Percentiles rank a stretch among this genome's conserved stretches.
Evolutionary conservation across 805 yeast genomes (phyloP).

Genomic region (Kodamaea hsintzibuensis): DNA sequence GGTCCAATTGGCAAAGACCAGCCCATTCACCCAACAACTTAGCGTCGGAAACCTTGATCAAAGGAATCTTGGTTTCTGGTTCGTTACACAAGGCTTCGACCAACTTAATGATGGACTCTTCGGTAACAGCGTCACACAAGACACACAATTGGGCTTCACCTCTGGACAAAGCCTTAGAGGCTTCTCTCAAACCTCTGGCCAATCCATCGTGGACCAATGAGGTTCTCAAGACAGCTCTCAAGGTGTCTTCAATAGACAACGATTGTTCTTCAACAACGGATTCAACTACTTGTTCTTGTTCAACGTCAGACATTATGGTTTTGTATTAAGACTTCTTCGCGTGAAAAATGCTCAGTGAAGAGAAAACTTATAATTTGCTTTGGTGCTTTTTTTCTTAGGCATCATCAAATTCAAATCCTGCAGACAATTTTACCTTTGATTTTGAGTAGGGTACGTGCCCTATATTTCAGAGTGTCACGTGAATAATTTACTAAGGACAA

Average conservation of each 20-base stretch:
- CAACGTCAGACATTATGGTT: constrained; percentile 84
- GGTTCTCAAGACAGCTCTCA: constrained; percentile 97
- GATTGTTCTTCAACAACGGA: constrained; percentile 82
- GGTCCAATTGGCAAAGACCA: constrained; percentile 98
- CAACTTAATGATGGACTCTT: constrained; percentile 93
- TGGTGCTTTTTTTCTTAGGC: constrained; percentile 6
- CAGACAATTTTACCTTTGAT: not conserved
- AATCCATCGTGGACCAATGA: constrained; percentile 98
- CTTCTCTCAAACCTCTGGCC: constrained; percentile 99
- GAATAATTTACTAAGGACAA: no score
- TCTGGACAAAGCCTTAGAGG: constrained; percentile 96
- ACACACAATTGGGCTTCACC: constrained; percentile 98
- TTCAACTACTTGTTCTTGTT: constrained; percentile 81
- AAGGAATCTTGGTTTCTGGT: constrained; percentile 93
- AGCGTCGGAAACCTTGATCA: constrained; percentile 99
- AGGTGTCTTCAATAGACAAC: constrained; percentile 96
- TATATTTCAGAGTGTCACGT: no score
- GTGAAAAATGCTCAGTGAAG: constrained; percentile 44
- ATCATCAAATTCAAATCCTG: not conserved
- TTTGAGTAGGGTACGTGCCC: no score
- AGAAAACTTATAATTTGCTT: constrained; percentile 5
- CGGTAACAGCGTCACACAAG: constrained; percentile 97
- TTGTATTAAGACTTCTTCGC: constrained; percentile 67
- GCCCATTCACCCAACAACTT: constrained; percentile 99
- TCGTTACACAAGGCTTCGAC: constrained; percentile 99